A percentile compares a stretch with the other conserved stretches of the same genome.
These are phyloP conservation scores for Fusarium sp. DNA, from an alignment of 2,329 filamentous ascomycete genomes.

Conservation along the genomic window DNA sequence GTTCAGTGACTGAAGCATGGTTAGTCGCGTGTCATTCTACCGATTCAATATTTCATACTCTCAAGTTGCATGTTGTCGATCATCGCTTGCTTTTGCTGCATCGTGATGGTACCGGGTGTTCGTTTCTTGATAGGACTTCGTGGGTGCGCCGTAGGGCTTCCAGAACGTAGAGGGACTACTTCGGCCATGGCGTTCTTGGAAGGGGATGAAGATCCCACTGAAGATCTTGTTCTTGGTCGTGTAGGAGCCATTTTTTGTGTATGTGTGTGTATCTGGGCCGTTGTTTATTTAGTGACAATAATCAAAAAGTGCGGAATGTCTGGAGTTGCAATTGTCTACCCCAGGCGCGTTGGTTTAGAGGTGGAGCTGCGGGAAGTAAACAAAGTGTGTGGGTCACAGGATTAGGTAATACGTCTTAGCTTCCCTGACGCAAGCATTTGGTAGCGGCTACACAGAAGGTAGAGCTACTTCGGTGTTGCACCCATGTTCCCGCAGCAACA, in stretches of 20 bases:
- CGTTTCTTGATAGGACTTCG: constrained; percentile 73
- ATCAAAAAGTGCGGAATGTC: constrained; percentile 19
- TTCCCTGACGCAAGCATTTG: constrained; percentile 40
- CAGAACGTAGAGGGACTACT: constrained; percentile 39
- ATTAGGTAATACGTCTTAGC: constrained; percentile 45
- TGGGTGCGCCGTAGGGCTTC: constrained; percentile 53
- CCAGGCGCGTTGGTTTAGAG: constrained; percentile 37
- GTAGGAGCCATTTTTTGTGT: constrained; percentile 59
- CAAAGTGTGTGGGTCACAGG: constrained; percentile 35
- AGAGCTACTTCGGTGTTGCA: constrained; percentile 22
- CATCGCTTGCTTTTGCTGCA: constrained; percentile 83
- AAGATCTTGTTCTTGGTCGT: constrained; percentile 52
- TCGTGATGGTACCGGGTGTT: constrained; percentile 67
- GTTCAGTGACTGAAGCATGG: constrained; percentile 76
- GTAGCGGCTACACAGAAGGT: constrained; percentile 15
- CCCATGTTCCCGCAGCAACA: background rate
- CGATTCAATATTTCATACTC: constrained; percentile 64
- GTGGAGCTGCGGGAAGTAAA: constrained; percentile 46
- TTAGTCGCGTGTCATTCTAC: constrained; percentile 29
- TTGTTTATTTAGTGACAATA: constrained; percentile 10
- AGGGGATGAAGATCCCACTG: constrained; percentile 38
- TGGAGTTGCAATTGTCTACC: constrained; percentile 32
- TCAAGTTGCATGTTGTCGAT: constrained; percentile 92
- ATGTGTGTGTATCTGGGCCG: constrained; percentile 21
- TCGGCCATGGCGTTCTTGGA: constrained; percentile 37